Base-by-base conservation (phyloP, 1,139 yeast genomes). In the Pichia sp. region DNA sequence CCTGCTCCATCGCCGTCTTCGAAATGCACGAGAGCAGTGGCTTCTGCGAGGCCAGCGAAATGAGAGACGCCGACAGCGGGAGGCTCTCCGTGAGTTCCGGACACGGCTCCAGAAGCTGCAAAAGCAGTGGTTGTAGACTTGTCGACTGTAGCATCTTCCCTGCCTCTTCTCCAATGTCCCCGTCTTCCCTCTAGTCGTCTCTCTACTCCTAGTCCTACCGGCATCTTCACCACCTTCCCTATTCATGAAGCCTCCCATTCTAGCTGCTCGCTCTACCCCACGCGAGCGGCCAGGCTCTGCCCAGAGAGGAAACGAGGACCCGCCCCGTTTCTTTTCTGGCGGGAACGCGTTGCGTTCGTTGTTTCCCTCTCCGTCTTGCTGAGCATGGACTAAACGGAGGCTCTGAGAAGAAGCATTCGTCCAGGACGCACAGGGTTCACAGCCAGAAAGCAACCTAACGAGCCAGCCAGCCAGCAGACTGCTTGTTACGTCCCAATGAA, bases 1-100 rank as follows among this genome's bases (percentile, higher is more conserved):
- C 55, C 13, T 53, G 52, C 11, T 55, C 57, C 15, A 50, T 43
- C 0, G 51, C 59, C 8, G 44, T 29, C 16, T 56, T 56, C 3
- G 55, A 56, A 8, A 54, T 45, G 46, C 59, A 56, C 4, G 59
- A 56, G 5, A 56, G 45, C 8, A 56, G 42, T 13, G 55, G 57
- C 46, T 56, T 56, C 38, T 51, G 49, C n/a, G 47, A 42, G 2
- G 46, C 46, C 4, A 47, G 13, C 1, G 59, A 56, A 4, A 56
- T 48, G 13, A 56, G 34, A 4, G 59, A 56, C 4, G 45, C 57
- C 11, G 56, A 52, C 2, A 56, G 42, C 7, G 59, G 57, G 2
- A 47, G 50, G 2, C 44, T 8, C 5, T 41, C 10, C 1, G 59
- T 49, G 8, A 56, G 52, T 31, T 47, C 48, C 3, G 50, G 40